Base-by-base conservation (phyloP, 1,284 basidiomycete species). In the Boletellus sp. region DNA sequence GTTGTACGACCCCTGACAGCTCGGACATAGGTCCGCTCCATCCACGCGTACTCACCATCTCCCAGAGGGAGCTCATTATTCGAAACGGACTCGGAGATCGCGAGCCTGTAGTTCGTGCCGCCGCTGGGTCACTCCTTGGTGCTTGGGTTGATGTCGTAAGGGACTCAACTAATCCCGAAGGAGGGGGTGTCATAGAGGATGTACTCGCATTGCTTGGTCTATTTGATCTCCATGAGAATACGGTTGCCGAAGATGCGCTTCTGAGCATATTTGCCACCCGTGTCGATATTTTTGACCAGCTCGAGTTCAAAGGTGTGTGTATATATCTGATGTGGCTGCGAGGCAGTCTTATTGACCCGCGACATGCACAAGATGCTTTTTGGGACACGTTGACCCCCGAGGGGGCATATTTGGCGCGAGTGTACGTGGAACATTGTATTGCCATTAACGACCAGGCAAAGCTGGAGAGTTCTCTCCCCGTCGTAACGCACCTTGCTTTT, bases 401-500 rank as follows among this genome's bases (percentile, higher is more conserved):
- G 65, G 88, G 84, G 45, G 86, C 89, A 0, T 86, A 97, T 60
- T 77, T 98, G 2, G 89, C 86, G 0, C 86, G 93, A 18, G 83
- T 91, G 5, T 96, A 92, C 63, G 82, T 92, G 28, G 87, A 93
- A 44, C 83, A 93, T 65, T 93, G 90, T 58, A 70, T 85, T 30
- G 70, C 75, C 4, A 78, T 68, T 44, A 82, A 86, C 59, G 81
- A 89, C 47, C 85, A 89, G 44, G 71, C 75, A 1, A 79, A 83
- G 18, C 73, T 96, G 2, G 93, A 97, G 61, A 71, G 78, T 4
- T 80, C 83, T 11, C 76, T 98, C 11, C 96, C 96, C 0, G 90
- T 94, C 36, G 90, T 97, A 19, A 97, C 93, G 0, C 84, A 86
- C 0, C 83, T 97, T 45, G 94, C 93, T 0, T 96, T 91, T 74